phyloP scores from a whole-genome alignment of 139 green algal species.

The Coelastrella sp. region DNA sequence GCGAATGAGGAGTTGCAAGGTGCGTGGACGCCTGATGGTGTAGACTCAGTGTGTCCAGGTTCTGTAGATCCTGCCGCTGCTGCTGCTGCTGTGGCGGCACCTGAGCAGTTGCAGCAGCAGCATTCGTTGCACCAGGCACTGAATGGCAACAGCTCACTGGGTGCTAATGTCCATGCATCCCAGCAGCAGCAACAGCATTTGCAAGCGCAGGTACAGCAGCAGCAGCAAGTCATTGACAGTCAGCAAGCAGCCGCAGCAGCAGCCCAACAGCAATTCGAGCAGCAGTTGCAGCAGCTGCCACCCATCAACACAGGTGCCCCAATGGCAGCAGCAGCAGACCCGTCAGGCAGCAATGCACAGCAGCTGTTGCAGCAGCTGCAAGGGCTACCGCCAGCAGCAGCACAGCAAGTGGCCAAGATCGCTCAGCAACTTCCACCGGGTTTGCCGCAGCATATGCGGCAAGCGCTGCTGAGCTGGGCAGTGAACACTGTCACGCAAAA shows the following conservation, averaged over 20 bases:
- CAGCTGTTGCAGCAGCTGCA: conserved; percentile 40
- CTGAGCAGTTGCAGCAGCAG: conserved; percentile 36
- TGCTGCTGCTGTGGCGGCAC: neutral
- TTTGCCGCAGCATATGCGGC: neutral
- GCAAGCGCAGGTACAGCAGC: too few relatives aligned
- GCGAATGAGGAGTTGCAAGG: neutral
- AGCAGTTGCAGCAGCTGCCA: neutral
- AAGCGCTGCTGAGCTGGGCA: conserved; percentile 4
- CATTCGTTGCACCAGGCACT: neutral
- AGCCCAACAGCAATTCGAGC: conserved; percentile 17
- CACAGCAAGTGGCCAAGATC: conserved; percentile 24
- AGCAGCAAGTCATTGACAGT: neutral
- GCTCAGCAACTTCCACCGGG: neutral
- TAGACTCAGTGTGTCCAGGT: neutral
- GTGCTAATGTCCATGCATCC: neutral
- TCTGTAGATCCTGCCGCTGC: neutral
- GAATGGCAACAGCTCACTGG: neutral
- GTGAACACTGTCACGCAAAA: neutral
- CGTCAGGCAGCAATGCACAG: neutral
- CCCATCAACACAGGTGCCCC: neutral
- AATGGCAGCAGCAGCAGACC: too few relatives aligned
- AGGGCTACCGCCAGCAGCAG: neutral
- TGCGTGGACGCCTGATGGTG: neutral
- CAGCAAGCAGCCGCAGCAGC: neutral
- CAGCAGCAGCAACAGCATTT: neutral